Evolutionary conservation across 192 early-diverging fungal species (phyloP).

Genomic region (Gamsiella multidivaricata): DNA sequence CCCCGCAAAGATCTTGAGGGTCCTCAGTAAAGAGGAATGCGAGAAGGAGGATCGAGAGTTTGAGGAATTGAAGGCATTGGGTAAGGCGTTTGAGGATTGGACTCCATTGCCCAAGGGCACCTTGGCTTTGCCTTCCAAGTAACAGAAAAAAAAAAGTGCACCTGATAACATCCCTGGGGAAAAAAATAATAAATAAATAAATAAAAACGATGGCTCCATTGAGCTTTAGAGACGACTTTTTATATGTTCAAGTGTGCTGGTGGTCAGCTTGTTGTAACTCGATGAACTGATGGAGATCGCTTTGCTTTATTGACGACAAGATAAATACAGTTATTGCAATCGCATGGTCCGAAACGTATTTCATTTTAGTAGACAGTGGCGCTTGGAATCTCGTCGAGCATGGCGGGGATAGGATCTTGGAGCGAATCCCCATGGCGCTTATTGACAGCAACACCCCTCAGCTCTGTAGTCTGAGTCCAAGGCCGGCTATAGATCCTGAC

Average conservation of each 20-base stretch:
- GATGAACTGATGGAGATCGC: no score
- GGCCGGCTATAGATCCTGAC: slow-evolving; percentile 20
- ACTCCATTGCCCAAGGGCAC: slow-evolving; percentile 42
- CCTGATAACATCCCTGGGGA: background rate
- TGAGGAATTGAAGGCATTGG: slow-evolving; percentile 7
- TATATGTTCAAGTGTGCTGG: no score
- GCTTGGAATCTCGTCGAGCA: slow-evolving; percentile 1
- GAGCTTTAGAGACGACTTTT: no score
- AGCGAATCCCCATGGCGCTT: slow-evolving; percentile 2
- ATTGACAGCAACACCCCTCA: slow-evolving; percentile 10
- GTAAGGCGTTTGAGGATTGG: slow-evolving; percentile 22
- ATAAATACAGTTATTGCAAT: no score
- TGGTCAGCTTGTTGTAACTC: no score
- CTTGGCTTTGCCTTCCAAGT: slow-evolving; percentile 31
- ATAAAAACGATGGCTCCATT: no score
- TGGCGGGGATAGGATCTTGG: background rate
- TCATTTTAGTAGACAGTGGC: no score
- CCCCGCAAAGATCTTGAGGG: slow-evolving; percentile 82
- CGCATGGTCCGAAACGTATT: no score
- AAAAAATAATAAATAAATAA: background rate
- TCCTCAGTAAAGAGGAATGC: slow-evolving; percentile 36
- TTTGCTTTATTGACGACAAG: no score
- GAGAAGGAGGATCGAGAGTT: slow-evolving; percentile 34
- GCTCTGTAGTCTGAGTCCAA: slow-evolving; percentile 10
- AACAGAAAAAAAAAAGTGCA: background rate